Evolutionary conservation across 371 early-diverging fungal genomes (phyloP), one percentile per base, ranked within the genome.

Genomic region (Thermomucor indicae-seudaticae): DNA sequence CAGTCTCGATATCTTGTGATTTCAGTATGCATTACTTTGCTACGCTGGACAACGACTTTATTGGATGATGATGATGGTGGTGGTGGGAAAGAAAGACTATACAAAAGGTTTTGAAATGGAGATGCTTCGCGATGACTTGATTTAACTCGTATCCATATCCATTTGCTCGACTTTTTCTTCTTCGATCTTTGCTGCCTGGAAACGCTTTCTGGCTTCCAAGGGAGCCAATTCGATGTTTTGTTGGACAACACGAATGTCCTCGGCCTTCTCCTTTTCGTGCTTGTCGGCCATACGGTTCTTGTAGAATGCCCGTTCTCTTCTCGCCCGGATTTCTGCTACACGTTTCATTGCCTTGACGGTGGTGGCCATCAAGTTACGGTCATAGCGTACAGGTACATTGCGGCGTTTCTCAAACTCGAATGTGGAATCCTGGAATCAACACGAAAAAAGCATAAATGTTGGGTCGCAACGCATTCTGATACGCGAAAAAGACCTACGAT

Each of bases 381-480:
- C 94, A 78, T 97, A 98, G 23, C 96, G 86, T 16, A 93, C 90
- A 40, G 98, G 98, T 43, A 95, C 88, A 74, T 98, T 93, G 61
- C 96, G 86, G 57, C 98, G 89, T 75, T 95, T 96, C 76, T 98
- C 99, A 73, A 99, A 96, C 60, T 95, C 93, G 62, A 96, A 90
- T 28, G 97, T 92, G 27, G 92, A 80, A 75, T 97, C 97, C 89
- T 88, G 73, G 20, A 27, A 28, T 20, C n/a, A n/a, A n/a, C n/a
- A n/a, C n/a, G n/a, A n/a, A n/a, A n/a, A n/a, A n/a, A n/a, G n/a
- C 22, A 47, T 22, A 14, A n/a, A 52, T 16, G 8, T n/a, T n/a
- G n/a, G n/a, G n/a, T n/a, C n/a, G n/a, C 6, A 28, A 34, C 28
- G 11, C 14, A 34, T 31, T 19, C 10, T 10, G 14, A 14, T 32